phyloP scores from a whole-genome alignment of 768 basidiomycete genomes.

The Hemileccinum impolitum region DNA sequence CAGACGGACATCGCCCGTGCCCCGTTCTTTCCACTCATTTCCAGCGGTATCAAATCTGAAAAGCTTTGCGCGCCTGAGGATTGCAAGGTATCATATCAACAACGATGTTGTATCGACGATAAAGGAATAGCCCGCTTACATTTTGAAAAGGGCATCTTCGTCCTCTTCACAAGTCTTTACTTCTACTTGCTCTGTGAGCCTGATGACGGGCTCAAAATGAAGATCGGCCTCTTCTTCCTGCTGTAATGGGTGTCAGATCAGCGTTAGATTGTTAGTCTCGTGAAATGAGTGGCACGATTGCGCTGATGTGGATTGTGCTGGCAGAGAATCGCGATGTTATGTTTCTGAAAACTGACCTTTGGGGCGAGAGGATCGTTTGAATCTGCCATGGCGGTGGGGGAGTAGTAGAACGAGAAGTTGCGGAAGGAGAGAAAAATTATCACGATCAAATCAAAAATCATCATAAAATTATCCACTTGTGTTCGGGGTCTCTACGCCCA shows the following conservation, averaged over 20 bases:
- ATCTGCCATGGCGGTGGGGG: conserved; percentile 48
- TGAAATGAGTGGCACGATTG: conserved; percentile 28
- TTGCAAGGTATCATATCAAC: conserved; percentile 19
- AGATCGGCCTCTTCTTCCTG: conserved; percentile 78
- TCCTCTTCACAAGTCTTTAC: conserved; percentile 95
- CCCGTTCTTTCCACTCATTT: conserved; percentile 97
- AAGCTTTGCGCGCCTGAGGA: conserved; percentile 88
- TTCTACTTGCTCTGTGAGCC: conserved; percentile 93
- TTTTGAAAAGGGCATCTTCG: conserved; percentile 91
- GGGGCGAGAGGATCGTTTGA: conserved; percentile 63
- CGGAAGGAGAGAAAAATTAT: conserved; percentile 21
- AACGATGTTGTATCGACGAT: conserved; percentile 1
- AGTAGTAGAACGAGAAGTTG: conserved; percentile 3
- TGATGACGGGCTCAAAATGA: conserved; percentile 95
- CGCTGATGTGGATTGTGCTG: conserved; percentile 17
- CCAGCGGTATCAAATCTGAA: conserved; percentile 84
- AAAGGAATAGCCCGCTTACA: conserved; percentile 53
- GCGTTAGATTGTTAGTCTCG: conserved; percentile 19
- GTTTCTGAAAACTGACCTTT: conserved; percentile 48
- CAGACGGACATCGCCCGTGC: conserved; percentile 93
- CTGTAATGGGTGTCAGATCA: conserved; percentile 27
- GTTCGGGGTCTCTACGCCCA: conserved; percentile 20
- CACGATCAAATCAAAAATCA: conserved; percentile 19
- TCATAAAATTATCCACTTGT: conserved; percentile 13
- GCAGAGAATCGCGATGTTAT: background rate